Base-by-base conservation (phyloP, 2,329 filamentous ascomycete species). In the Fusarium oxysporum region DNA sequence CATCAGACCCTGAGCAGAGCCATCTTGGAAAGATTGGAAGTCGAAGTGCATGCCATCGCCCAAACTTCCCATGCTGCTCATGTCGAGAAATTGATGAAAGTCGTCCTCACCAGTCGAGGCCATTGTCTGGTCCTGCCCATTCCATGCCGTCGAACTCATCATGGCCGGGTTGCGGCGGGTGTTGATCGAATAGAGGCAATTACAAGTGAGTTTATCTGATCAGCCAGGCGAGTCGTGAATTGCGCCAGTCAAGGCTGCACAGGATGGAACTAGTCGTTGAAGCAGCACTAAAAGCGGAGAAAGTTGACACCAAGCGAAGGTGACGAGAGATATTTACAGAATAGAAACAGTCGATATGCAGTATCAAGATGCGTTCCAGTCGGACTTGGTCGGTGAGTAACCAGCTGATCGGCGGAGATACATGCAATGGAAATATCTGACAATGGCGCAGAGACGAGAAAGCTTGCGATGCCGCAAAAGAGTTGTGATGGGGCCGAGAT, bases 21-120 rank as follows among this genome's bases (percentile, higher is more conserved):
- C 80, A 68, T 82, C 80, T 69, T 84, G 85, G 75, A 90, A 91
- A 65, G 87, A 83, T 43, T 86, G 83, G 71, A 91, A 92, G 78
- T 91, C 88, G 76, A 91, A 92, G 68, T 86, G 85, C 77, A 91
- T 83, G 58, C 83, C 82, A 62, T 90, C 88, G 68, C 80, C 80
- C 65, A 91, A 81, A 69, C 81, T 85, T 35, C 83, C 84, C 83
- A 91, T 89, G 74, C 81, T 82, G 64, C 85, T 86, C 84, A 92
- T 88, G 72, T 91, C 87, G 69, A 92, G 84, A 65, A 91, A 91
- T 73, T 91, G 89, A 71, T 90, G 86, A 77, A 92, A 91, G 43
- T 91, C 89, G 78, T 91, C 89, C 53, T 91, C 89, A 56, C 84
- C 79, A 10, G 84, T 74, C 16, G 85, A 79, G 33, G 86, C 82